Base-by-base conservation (phyloP, 768 basidiomycete genomes). In the Chalciporus pseudorubinellus region DNA sequence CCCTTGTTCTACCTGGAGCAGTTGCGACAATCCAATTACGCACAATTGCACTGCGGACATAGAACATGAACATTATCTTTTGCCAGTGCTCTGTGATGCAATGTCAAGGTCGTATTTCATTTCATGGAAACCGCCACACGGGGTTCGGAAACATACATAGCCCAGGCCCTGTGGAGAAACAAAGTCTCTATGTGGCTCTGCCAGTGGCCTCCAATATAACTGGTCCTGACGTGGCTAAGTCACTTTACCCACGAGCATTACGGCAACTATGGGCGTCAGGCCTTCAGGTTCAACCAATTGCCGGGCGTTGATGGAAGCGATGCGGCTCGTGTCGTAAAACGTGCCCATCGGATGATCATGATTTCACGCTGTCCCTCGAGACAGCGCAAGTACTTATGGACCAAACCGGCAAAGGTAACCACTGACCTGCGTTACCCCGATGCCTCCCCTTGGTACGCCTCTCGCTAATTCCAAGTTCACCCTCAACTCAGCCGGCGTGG, bases 401-500 rank as follows among this genome's bases (percentile, higher is more conserved):
- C 2, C 34, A 5, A 36, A 5, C n/a, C n/a, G 14, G 9, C 10
- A 5, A 31, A n/a, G 16, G 34, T 36, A n/a, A 6, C 34, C 2
- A 1, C 34, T n/a, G 34, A n/a, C 7, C 34, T n/a, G 16, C n/a
- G 6, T 7, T 36, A 16, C 28, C 31, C 19, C 1, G 18, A 60
- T 62, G 55, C 39, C 62, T 11, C 52, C 56, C 41, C 41, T 61
- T 50, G 2, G 5, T 9, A 22, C 6, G 9, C 56, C 67, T 28
- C 48, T 64, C 31, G 10, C 33, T 3, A 0, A 16, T 14, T n/a
- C 50, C 16, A 46, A 41, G 22, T 64, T 67, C 34, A 39, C n/a
- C 3, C 62, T 72, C 36, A 60, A 72, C 29, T 41, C 63, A 0
- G 59, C 68, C 7, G 71, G 67, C 4, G 58, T 72, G 9, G 66